Evolutionary conservation across 2,329 filamentous ascomycete species (phyloP).

Genomic region (Fusarium luffae): DNA sequence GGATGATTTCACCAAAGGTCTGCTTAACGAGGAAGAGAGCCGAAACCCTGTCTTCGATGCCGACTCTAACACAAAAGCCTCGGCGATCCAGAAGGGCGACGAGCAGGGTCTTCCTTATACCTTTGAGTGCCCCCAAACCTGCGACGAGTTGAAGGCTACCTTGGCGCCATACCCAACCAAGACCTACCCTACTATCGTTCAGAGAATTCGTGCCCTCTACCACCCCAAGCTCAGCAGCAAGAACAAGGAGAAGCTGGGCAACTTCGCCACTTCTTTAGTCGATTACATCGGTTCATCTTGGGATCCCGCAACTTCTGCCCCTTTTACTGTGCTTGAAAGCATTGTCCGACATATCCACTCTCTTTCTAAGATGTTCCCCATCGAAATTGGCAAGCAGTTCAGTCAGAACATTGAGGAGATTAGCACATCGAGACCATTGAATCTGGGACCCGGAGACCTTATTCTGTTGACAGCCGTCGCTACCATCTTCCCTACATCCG

Average conservation of each 20-base stretch:
- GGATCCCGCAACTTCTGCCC: conserved; percentile 57
- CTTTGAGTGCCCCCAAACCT: conserved; percentile 84
- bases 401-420: conserved; percentile 75
- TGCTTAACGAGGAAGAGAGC: conserved; percentile 69
- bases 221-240: conserved; percentile 85
- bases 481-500: conserved; percentile 90
- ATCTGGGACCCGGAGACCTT: conserved; percentile 75
- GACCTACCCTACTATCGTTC: conserved; percentile 81
- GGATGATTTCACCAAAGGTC: conserved; percentile 75
- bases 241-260: conserved; percentile 84
- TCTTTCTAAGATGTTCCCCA: conserved; percentile 84
- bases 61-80: conserved; percentile 55
- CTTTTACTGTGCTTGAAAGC: conserved; percentile 78
- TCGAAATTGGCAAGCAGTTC: conserved; percentile 81
- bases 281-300: conserved; percentile 68
- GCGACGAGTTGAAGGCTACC: conserved; percentile 77
- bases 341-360: conserved; percentile 93
- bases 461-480: conserved; percentile 85
- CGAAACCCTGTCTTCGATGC: conserved; percentile 63
- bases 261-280: conserved; percentile 74
- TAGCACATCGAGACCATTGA: conserved; percentile 59
- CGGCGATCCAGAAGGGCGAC: conserved; percentile 54
- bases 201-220: conserved; percentile 91
- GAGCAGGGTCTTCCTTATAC: conserved; percentile 78
- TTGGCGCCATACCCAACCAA: conserved; percentile 69